Conservation (phyloP, 129 eudicot species). For the Saussurea involucrata region DNA sequence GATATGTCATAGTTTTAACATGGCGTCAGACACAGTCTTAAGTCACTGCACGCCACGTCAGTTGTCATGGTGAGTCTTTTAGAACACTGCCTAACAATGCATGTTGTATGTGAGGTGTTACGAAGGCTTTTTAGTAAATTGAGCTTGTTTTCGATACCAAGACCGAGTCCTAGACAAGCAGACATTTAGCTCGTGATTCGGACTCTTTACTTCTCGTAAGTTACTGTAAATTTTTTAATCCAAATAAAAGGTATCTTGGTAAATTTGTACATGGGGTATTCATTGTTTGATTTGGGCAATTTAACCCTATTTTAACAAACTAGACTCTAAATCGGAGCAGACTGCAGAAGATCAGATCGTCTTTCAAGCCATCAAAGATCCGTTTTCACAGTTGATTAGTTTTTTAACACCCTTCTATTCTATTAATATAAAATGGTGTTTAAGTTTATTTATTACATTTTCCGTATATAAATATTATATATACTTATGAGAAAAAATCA, state of each 20-base stretch:
- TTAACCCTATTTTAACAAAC: neutral
- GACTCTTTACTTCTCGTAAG: neutral
- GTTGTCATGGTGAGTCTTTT: neutral
- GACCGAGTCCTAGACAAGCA: neutral
- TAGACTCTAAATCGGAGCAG: too few species aligned
- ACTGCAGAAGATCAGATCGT: neutral
- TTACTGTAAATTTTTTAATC: neutral
- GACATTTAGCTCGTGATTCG: neutral
- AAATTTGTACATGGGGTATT: neutral
- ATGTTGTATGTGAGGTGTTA: neutral
- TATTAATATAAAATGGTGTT: neutral
- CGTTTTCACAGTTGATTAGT: neutral
- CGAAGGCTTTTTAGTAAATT: neutral
- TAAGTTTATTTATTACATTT: neutral
- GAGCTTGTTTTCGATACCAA: neutral
- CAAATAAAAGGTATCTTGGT: neutral
- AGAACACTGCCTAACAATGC: neutral
- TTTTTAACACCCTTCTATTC: neutral
- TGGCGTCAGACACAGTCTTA: neutral
- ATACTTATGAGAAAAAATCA: too few species aligned
- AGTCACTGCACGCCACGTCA: neutral
- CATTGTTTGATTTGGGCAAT: too few species aligned
- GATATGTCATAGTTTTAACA: neutral
- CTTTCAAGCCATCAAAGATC: neutral
- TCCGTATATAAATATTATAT: neutral